Evolutionary conservation across 176 grass and related monocot species (phyloP).

Genomic region (Miscanthus lutarioriparius): DNA sequence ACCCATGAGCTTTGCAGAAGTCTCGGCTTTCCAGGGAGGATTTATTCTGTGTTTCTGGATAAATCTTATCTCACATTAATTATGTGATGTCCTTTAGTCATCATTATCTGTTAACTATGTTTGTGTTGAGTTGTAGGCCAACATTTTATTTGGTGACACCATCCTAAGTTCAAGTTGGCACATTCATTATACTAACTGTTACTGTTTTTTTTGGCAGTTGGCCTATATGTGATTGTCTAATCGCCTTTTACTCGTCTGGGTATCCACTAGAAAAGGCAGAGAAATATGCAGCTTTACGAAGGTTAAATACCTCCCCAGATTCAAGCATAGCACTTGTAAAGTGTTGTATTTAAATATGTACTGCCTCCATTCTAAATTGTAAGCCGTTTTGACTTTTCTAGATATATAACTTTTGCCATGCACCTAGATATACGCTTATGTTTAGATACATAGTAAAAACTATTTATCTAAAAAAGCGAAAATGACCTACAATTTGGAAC

Average conservation of each 20-base stretch:
- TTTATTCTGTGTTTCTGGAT: not conserved
- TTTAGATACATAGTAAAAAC: not conserved
- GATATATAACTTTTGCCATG: not conserved
- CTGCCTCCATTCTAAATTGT: not conserved
- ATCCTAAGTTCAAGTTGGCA: not conserved
- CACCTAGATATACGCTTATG: not conserved
- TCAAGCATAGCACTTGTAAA: not conserved
- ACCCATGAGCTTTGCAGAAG: not conserved
- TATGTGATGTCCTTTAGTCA: not conserved
- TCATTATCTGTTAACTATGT: not conserved
- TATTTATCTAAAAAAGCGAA: not conserved
- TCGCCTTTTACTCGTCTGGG: constrained; percentile 90
- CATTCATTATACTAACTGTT: constrained; percentile 17
- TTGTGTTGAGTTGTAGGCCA: constrained; percentile 8
- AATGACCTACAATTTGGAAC: not conserved
- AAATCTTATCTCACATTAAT: not conserved
- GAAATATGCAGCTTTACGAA: constrained; percentile 74
- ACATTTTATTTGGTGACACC: not conserved
- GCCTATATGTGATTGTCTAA: constrained; percentile 91
- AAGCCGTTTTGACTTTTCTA: not conserved
- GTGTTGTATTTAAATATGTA: constrained; percentile 8
- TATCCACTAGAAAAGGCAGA: constrained; percentile 90
- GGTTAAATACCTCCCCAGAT: constrained; percentile 47
- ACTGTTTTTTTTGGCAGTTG: constrained; percentile 56
- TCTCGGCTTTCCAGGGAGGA: not conserved